phyloP scores from a whole-genome alignment of 2,329 filamentous ascomycete genomes.

The Coniochaeta prunicola region DNA sequence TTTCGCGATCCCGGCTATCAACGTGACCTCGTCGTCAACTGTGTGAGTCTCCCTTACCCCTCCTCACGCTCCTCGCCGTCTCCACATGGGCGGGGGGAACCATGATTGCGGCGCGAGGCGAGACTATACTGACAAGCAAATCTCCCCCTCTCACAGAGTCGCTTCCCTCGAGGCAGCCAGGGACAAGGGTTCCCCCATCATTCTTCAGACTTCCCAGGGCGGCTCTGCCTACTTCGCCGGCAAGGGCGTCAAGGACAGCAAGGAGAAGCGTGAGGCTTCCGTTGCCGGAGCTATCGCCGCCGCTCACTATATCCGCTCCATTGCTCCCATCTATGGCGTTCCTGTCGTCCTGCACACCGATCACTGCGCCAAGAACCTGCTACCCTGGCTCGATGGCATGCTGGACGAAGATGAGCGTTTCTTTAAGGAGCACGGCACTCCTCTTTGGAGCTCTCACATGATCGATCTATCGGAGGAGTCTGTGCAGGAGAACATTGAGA shows the following conservation, averaged over 20 bases:
- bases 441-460: conserved; percentile 97
- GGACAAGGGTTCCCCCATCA: conserved; percentile 83
- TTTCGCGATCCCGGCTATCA: conserved; percentile 86
- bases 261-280: conserved; percentile 73
- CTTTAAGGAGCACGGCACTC: conserved; percentile 89
- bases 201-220: conserved; percentile 90
- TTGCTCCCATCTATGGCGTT: conserved; percentile 81
- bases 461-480: conserved; percentile 93
- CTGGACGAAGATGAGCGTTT: conserved; percentile 88
- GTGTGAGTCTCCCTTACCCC: conserved; percentile 8
- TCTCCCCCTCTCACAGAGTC: too few relatives aligned
- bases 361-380: conserved; percentile 98
- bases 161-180: conserved; percentile 89
- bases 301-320: conserved; percentile 85
- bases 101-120: too few relatives aligned
- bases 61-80: too few relatives aligned
- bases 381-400: conserved; percentile 83
- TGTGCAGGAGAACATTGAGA: conserved; percentile 85
- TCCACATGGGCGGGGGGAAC: too few relatives aligned
- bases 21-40: conserved; percentile 85
- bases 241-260: conserved; percentile 73
- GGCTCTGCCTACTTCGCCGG: conserved; percentile 90
- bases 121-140: too few relatives aligned
- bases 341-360: conserved; percentile 94
- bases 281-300: conserved; percentile 82